These are phyloP conservation scores for Platanus orientalis DNA, from an alignment of 164 flowering plant genomes.

Conservation along the genomic window DNA sequence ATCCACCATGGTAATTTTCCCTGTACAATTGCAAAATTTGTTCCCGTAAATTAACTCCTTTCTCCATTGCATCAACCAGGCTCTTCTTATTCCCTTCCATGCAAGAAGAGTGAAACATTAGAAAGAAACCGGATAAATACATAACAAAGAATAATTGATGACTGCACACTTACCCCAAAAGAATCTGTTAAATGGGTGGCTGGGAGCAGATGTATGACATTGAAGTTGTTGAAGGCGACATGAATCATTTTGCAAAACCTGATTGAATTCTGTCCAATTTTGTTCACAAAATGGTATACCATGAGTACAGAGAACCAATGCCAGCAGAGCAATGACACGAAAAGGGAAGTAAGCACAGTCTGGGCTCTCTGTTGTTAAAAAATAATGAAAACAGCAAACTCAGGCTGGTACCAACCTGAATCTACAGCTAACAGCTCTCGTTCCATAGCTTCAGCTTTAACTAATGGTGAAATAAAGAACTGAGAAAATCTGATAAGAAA, in stretches of 20 bases:
- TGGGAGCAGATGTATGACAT: conserved; percentile 75
- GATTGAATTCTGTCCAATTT: conserved; percentile 71
- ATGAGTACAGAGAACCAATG: conserved; percentile 9
- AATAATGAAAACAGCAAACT: neutral
- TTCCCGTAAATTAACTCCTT: conserved; percentile 73
- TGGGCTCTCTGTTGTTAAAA: neutral
- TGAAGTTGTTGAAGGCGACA: conserved; percentile 99
- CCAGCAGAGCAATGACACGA: conserved; percentile 9
- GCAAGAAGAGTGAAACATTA: conserved; percentile 6
- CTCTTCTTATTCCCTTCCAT: conserved; percentile 87
- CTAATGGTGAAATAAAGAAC: conserved; percentile 85
- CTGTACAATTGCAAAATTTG: conserved; percentile 59
- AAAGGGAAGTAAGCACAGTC: neutral
- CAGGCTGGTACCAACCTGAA: conserved; percentile 56
- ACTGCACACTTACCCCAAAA: conserved; percentile 68
- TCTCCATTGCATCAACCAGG: conserved; percentile 84
- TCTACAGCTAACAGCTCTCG: conserved; percentile 93
- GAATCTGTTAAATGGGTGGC: conserved; percentile 82
- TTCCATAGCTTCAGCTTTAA: conserved; percentile 96
- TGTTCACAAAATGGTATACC: conserved; percentile 7
- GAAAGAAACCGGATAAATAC: neutral
- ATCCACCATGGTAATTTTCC: conserved; percentile 69
- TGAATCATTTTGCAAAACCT: conserved; percentile 83
- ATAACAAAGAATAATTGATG: neutral
- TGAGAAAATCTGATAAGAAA: conserved; percentile 75